Evolutionary conservation across 495 filamentous ascomycete genomes (phyloP), one percentile per base, ranked within the genome.

Genomic region (Pyrenopolyporus hunteri): DNA sequence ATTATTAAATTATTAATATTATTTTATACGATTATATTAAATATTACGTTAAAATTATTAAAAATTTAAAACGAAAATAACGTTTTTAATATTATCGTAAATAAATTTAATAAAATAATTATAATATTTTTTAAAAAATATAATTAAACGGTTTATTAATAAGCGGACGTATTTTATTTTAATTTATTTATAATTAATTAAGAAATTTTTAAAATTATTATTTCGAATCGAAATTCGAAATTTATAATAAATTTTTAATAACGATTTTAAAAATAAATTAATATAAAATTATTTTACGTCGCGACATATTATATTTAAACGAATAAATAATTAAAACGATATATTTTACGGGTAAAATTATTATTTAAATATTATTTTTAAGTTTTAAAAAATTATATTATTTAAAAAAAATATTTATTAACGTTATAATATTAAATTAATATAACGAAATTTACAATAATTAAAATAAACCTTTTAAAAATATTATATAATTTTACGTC

Each of bases 341-440:
- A 20, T 32, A 48, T 48, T 22, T 35, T 48, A n/a, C 22, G 22
- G 35, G 35, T 48, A 33, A 48, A 48, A 48, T 48, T 48, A 20
- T 20, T 35, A 33, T 33, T 33, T 6, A 10, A 22, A 11, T 48
- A 33, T 48, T 32, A 32, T 48, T 33, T 48, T 20, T 35, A 48
- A 4, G 8, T n/a, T 32, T 35, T 48, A 2, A 35, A 48, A 33
- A 14, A 48, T 48, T 11, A 19, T 11, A n/a, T 23, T 10, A 11
- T 20, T 33, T 33, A n/a, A 22, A 48, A 48, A 35, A 19, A 33
- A 22, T 33, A 33, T 35, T 11, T 33, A 6, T 35, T 23, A 6
- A 2, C 3, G 9, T 48, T 48, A 35, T 48, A 48, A 48, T 48
- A 20, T 23, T 33, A 48, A 48, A 29, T 48, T 14, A 48, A 33